Base-by-base conservation (phyloP, 495 filamentous ascomycete species). In the Pyronema omphalodes region DNA sequence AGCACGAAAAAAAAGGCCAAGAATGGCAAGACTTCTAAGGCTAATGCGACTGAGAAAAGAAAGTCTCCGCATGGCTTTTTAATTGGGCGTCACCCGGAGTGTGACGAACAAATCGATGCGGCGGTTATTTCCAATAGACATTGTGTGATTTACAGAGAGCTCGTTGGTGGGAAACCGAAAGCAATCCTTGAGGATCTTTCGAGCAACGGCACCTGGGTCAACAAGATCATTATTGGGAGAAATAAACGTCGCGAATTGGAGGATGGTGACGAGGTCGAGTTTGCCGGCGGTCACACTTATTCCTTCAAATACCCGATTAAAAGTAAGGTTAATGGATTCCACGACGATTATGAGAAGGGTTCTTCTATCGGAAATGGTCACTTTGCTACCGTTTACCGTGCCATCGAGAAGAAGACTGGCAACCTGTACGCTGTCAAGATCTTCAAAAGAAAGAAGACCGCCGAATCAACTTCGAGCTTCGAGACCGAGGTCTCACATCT, bases 401-500 rank as follows among this genome's bases (percentile, higher is more conserved):
- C 88, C 58, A 77, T 87, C 1, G 87, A 96, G 66, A 86, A 86
- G 65, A 71, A 77, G 44, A 84, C 84, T 0, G 93, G 93, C 15
- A 74, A 79, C 50, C 75, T 81, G 37, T 96, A 81, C 69, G 93
- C 93, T 6, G 93, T 93, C 57, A 99, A 99, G 71, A 78, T 86
- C 23, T 99, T 96, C 63, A 84, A 84, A 58, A 93, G 85, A 66
- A 72, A 80, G 0, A 80, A 81, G 11, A 76, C 81, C 37, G 87
- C 85, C 8, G 88, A 94, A 55, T 76, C 77, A 53, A 82, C 84
- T 19, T 88, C 85, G 67, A 78, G 80, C 6, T 68, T 96, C 53
- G 86, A 94, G 66, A 88, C 96, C 63, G 91, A 99, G 63, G 91
- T 99, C 64, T 91, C 84, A 33, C 85, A 96, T 12, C 69, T 99